These are phyloP conservation scores for Gleditsia sinensis DNA, from an alignment of 306 rosid genomes.

Conservation along the genomic window DNA sequence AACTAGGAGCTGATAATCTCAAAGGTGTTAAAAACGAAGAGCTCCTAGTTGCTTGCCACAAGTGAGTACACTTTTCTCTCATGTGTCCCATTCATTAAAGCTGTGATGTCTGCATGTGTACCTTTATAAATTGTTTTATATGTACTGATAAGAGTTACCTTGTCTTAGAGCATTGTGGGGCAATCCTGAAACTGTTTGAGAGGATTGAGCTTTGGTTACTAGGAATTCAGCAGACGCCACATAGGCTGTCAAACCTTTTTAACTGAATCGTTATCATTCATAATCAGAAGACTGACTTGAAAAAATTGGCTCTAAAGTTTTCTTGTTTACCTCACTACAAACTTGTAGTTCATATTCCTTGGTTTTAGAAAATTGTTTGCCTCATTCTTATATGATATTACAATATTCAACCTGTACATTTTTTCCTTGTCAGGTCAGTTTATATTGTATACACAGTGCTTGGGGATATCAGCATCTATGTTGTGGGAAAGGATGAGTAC, in stretches of 20 bases:
- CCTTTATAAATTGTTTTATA: neutral
- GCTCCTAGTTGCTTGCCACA: slow-evolving; percentile 93
- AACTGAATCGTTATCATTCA: neutral
- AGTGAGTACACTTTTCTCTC: slow-evolving; percentile 50
- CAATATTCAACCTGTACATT: neutral
- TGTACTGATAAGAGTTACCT: no score
- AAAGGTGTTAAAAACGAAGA: slow-evolving; percentile 86
- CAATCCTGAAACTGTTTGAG: neutral
- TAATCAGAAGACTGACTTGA: neutral
- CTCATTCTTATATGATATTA: neutral
- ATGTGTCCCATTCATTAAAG: neutral
- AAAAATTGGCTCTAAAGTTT: neutral
- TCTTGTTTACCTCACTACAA: slow-evolving; percentile 14
- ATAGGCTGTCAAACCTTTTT: neutral
- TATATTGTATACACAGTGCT: slow-evolving; percentile 90
- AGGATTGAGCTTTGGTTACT: slow-evolving; percentile 8
- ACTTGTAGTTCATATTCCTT: slow-evolving; percentile 1
- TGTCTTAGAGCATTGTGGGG: neutral
- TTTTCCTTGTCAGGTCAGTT: slow-evolving; percentile 72
- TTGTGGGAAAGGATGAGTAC: slow-evolving; percentile 89
- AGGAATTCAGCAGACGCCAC: neutral
- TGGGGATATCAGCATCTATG: slow-evolving; percentile 87
- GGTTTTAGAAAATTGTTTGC: neutral
- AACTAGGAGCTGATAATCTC: slow-evolving; percentile 92
- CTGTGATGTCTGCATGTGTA: neutral